Evolutionary conservation across 306 rosid species (phyloP), one percentile per base, ranked within the genome.

Genomic region (Aeschynomene evenia): DNA sequence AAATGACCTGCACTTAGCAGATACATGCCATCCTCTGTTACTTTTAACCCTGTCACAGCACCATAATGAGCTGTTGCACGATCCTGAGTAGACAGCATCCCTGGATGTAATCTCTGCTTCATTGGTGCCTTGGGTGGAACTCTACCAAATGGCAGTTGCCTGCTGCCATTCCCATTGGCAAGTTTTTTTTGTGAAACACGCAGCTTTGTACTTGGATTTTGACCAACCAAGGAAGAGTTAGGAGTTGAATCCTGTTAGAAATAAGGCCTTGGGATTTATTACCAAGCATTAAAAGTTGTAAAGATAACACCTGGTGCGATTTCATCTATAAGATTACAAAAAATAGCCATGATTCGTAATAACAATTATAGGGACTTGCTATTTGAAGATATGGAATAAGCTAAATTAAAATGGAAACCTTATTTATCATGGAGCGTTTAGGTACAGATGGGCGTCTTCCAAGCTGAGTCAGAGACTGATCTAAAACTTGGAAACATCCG

Each of bases 31-130:
- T 88, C 95, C 58, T 84, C 92, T 7, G 92, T 90, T 14, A 76
- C 88, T 81, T 91, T 94, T 76, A 94, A 80, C 66, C 97, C 97
- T 24, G 88, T 91, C 63, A 94, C 96, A 20, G 99, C 90, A 82
- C 99, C 99, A 56, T 91, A 94, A 85, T 91, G 99, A 81, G 99
- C 95, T 36, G 97, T 89, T 2, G 97, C 96, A 63, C 87, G 95
- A 81, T 94, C 96, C 83, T 91, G 96, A 68, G 84, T 80, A 61
- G 99, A 88, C 73, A 91, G 72, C 94, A 94, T 77, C 58, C 97
- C 97, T 22, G 97, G 99, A 89, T 94, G 99, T 77, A 87, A 76
- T 77, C 91, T 85, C 75, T 87, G 96, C 88, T 76, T 91, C 58
- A 61, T 23, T 49, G 90, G 81, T 71, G 88, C 96, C 77, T 80